phyloP scores from a whole-genome alignment of 768 basidiomycete species.

The Saitozyma podzolica region DNA sequence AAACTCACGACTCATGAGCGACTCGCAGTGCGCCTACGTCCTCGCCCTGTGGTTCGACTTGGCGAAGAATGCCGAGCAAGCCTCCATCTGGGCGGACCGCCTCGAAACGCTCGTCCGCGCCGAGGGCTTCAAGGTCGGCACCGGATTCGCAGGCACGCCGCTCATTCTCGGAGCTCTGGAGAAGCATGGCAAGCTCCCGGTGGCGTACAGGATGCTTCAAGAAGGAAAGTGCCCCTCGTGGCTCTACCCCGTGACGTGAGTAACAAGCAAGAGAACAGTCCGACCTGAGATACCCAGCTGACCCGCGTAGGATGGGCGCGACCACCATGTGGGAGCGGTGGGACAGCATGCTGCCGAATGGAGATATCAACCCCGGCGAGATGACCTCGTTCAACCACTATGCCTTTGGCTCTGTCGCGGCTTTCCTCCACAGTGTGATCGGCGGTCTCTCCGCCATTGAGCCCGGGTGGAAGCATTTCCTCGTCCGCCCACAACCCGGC shows the following conservation, averaged over 20 bases:
- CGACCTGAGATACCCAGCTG: conserved; percentile 1
- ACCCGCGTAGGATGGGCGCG: conserved; percentile 20
- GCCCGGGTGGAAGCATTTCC: conserved; percentile 29
- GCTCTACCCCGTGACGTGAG: conserved; percentile 37
- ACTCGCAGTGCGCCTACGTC: conserved; percentile 41
- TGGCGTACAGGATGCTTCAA: conserved; percentile 48
- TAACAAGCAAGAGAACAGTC: conserved; percentile 24
- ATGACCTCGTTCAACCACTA: conserved; percentile 48
- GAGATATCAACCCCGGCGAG: conserved; percentile 36
- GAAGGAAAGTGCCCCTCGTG: conserved; percentile 35
- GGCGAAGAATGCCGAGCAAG: conserved; percentile 9
- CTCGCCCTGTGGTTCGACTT: conserved; percentile 44
- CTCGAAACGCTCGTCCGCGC: conserved; percentile 21
- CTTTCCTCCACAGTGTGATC: conserved; percentile 26
- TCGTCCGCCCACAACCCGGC: conserved; percentile 31
- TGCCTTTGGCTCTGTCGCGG: conserved; percentile 35
- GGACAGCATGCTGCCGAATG: conserved; percentile 38
- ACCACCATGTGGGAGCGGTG: conserved; percentile 45
- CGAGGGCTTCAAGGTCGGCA: conserved; percentile 35
- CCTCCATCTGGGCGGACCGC: conserved; percentile 18
- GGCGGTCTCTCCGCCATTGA: conserved; percentile 26
- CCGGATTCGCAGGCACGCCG: conserved; percentile 50
- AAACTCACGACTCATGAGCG: conserved; percentile 34
- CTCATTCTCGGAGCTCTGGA: conserved; percentile 37
- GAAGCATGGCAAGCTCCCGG: conserved; percentile 22